Evolutionary conservation across 495 filamentous ascomycete species (phyloP), one percentile per base, ranked within the genome.

Genomic region (Hypoxylon rickii): DNA sequence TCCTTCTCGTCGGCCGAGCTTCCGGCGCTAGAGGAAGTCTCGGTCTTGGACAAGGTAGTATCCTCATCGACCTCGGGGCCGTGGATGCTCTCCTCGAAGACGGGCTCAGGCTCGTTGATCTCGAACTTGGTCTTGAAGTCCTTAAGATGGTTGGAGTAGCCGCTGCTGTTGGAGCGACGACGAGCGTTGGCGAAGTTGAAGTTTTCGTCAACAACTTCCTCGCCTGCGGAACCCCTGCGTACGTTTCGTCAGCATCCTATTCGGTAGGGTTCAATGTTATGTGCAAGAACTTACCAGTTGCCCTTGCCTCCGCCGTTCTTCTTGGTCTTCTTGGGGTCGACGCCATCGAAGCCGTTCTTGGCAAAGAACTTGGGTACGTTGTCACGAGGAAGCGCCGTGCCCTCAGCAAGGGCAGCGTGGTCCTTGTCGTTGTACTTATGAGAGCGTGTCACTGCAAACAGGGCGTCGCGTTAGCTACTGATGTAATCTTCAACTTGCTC

Each of bases 51-150:
- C 53, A 79, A 75, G 18, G 71, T 68, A 32, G 74, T 73, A 17
- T 76, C 79, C 10, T 75, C 73, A 48, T 83, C 80, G 38, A 73
- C 70, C 19, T 44, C 53, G 31, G 79, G 69, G 10, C 84, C 87
- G 65, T 92, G 88, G 39, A 91, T 45, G 44, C 83, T 81, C 76
- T 96, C 92, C 69, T 96, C 89, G 61, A 95, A 96, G 51, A 92
- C 87, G 48, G 91, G 92, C 76, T 86, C 88, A 65, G 96, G 80
- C 61, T 83, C 84, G 61, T 85, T 83, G 74, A 98, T 86, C 80
- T 92, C 84, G 52, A 96, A 90, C 82, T 91, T 92, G 69, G 87
- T 86, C 81, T 94, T 96, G 86, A 98, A 97, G 80, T 98, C 93
- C 83, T 97, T 96, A 62, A 90, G 86, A 83, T 93, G 95, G 82